Conservation (phyloP, 805 yeast genomes). For the Candida maesae region DNA sequence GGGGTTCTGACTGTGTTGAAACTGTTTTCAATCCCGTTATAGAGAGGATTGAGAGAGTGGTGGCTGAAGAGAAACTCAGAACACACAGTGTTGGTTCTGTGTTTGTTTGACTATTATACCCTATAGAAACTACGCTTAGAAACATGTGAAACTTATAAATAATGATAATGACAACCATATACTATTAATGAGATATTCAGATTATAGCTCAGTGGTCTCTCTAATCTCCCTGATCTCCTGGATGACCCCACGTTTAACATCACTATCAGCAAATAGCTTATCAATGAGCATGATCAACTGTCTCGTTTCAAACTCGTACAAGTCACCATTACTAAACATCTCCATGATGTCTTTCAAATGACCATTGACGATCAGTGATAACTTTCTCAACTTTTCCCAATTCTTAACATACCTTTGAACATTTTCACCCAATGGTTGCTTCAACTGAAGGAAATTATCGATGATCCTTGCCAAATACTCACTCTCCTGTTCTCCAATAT, state of each 20-base stretch:
- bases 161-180: too few relatives aligned
- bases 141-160: too few relatives aligned
- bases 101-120: conserved; percentile 7
- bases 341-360: conserved; percentile 41
- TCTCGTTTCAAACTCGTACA: conserved; percentile 34
- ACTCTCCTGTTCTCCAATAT: conserved; percentile 25
- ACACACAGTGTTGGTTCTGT: conserved; percentile 10
- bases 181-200: neutral
- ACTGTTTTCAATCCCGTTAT: conserved; percentile 40
- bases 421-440: conserved; percentile 12
- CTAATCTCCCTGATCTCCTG: conserved; percentile 45
- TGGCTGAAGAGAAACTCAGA: neutral
- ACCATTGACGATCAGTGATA: conserved; percentile 23
- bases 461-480: conserved; percentile 21
- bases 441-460: conserved; percentile 14
- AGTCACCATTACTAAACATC: conserved; percentile 38
- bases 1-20: conserved; percentile 61
- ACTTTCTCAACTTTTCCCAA: conserved; percentile 21
- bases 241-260: conserved; percentile 31
- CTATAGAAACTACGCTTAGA: too few relatives aligned
- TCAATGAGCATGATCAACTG: conserved; percentile 35
- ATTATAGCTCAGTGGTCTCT: neutral
- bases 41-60: conserved; percentile 38
- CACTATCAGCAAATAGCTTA: conserved; percentile 39
- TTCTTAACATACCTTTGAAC: conserved; percentile 13